These are phyloP conservation scores for Sporothrix brunneoviolacea DNA, from an alignment of 2,329 filamentous ascomycete species.

Conservation along the genomic window DNA sequence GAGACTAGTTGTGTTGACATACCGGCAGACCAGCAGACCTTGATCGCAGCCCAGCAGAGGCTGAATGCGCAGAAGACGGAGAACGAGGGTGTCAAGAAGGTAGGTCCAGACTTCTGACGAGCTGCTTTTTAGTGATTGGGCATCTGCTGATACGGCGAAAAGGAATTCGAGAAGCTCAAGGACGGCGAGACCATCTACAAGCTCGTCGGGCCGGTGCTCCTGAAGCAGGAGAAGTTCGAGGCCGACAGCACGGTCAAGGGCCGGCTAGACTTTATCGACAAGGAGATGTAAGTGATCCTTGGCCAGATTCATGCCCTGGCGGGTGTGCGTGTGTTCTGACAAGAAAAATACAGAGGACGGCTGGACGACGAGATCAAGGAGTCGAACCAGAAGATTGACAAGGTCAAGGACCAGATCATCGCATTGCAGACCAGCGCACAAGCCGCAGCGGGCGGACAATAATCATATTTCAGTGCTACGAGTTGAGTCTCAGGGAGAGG, in stretches of 20 bases:
- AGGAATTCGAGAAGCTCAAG: constrained; percentile 77
- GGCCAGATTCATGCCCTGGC: too few relatives aligned
- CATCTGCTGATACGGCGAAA: background rate
- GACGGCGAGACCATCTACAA: constrained; percentile 92
- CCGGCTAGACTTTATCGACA: constrained; percentile 82
- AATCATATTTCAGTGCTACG: too few relatives aligned
- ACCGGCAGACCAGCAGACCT: constrained; percentile 66
- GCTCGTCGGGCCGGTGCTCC: constrained; percentile 79
- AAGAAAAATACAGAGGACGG: constrained; percentile 22
- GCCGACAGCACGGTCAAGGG: constrained; percentile 87
- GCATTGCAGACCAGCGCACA: constrained; percentile 47
- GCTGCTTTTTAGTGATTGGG: too few relatives aligned
- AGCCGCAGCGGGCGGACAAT: constrained; percentile 24
- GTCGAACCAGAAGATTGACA: constrained; percentile 49
- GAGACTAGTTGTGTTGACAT: background rate
- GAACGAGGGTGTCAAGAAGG: constrained; percentile 80
- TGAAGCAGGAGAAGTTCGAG: constrained; percentile 91
- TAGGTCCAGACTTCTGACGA: constrained; percentile 32
- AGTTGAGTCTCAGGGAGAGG: too few relatives aligned
- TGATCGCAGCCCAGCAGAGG: constrained; percentile 76
- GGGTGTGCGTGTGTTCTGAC: too few relatives aligned
- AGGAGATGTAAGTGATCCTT: constrained; percentile 68
- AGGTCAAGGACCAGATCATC: constrained; percentile 54
- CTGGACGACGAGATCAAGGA: constrained; percentile 50
- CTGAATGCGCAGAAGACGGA: constrained; percentile 92